Evolutionary conservation across 2,329 filamentous ascomycete genomes (phyloP).

Genomic region (Chaetothyriales sp.): DNA sequence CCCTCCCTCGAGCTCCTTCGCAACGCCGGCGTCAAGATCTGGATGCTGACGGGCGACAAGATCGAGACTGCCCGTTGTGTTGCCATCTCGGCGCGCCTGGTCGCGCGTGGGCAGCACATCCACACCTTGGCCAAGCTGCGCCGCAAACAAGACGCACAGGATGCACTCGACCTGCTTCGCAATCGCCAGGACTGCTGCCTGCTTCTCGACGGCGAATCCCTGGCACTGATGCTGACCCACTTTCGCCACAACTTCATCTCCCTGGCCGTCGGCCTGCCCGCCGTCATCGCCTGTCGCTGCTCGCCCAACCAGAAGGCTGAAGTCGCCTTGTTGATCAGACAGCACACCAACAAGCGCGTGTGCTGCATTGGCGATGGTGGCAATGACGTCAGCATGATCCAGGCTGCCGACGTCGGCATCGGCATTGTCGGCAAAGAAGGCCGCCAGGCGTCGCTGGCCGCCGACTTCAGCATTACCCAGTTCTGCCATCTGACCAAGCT

Average conservation of each 20-base stretch:
- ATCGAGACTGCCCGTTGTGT: constrained; percentile 95
- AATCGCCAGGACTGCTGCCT: constrained; percentile 77
- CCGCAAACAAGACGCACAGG: constrained; percentile 70
- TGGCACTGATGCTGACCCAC: constrained; percentile 68
- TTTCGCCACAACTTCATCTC: constrained; percentile 78
- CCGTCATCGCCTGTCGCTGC: constrained; percentile 91
- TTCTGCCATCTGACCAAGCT: constrained; percentile 92
- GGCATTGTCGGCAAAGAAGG: constrained; percentile 98
- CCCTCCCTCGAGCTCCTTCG: constrained; percentile 85
- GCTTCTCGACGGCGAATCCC: constrained; percentile 85
- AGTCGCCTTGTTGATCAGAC: constrained; percentile 76
- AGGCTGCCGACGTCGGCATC: constrained; percentile 92
- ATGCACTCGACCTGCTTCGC: constrained; percentile 75
- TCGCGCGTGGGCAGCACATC: constrained; percentile 86
- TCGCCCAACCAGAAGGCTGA: constrained; percentile 96
- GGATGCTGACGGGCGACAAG: constrained; percentile 99
- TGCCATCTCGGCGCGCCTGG: constrained; percentile 85
- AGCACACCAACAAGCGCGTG: constrained; percentile 84
- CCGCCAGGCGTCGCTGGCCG: constrained; percentile 81
- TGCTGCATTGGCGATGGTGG: constrained; percentile 97
- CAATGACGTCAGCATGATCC: constrained; percentile 98
- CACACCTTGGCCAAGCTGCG: constrained; percentile 81
- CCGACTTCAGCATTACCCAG: constrained; percentile 91
- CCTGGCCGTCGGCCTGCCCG: constrained; percentile 71
- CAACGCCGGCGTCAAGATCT: constrained; percentile 97